Percentiles rank a stretch among this genome's conserved stretches.
These are phyloP conservation scores for Moniliella sp. DNA, from an alignment of 1,284 basidiomycete species.

Conservation along the genomic window DNA sequence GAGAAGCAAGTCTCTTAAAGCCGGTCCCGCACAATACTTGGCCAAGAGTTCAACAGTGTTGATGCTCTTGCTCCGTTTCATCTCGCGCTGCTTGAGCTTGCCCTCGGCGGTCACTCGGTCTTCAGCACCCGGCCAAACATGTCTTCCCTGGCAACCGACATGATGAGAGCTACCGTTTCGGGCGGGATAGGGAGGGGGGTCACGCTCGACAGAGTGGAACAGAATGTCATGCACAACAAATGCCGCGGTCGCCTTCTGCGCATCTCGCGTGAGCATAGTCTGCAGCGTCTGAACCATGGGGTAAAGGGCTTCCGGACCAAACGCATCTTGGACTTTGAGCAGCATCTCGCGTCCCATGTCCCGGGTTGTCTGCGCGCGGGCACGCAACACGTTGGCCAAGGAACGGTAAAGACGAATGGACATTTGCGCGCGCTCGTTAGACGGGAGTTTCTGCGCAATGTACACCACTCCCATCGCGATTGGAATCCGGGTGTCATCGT, in stretches of 20 bases:
- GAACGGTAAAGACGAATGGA: conserved; percentile 59
- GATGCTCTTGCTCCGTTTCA: conserved; percentile 29
- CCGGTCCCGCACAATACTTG: conserved; percentile 12
- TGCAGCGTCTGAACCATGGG: conserved; percentile 59
- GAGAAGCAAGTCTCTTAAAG: conserved; percentile 53
- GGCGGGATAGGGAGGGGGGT: too few relatives aligned
- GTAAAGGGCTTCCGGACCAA: conserved; percentile 56
- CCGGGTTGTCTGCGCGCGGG: conserved; percentile 77
- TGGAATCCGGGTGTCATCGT: conserved; percentile 51
- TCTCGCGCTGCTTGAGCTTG: conserved; percentile 49
- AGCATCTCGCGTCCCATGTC: conserved; percentile 68
- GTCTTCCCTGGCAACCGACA: too few relatives aligned
- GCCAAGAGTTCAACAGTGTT: conserved; percentile 30
- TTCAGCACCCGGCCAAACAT: too few relatives aligned
- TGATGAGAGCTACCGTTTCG: too few relatives aligned
- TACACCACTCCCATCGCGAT: conserved; percentile 68
- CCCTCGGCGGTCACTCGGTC: conserved; percentile 73
- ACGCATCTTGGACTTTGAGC: conserved; percentile 53
- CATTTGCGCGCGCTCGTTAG: conserved; percentile 40
- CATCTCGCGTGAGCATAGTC: conserved; percentile 62
- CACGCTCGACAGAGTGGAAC: conserved; percentile 37
- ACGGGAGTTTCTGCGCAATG: conserved; percentile 61
- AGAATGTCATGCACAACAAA: conserved; percentile 64
- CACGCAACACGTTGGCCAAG: conserved; percentile 65
- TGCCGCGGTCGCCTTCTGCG: conserved; percentile 78